Evolutionary conservation across 441 rosid genomes (phyloP).

Genomic region (Populus trichocarpa): DNA sequence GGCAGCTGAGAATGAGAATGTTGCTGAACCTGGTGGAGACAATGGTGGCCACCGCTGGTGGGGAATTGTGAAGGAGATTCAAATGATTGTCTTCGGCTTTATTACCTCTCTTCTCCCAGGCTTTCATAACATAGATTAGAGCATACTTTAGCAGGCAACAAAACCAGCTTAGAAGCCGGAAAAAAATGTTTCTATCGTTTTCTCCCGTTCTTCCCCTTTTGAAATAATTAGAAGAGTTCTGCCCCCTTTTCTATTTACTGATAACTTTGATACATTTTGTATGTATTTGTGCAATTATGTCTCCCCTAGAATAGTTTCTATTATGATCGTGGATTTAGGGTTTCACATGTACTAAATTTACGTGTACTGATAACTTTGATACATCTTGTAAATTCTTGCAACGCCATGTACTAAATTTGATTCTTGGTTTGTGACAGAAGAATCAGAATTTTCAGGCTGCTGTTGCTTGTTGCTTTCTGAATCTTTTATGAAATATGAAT

Average conservation of each 20-base stretch:
- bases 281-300: constrained; percentile 8
- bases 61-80: constrained; percentile 94
- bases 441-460: not conserved
- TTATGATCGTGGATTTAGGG: not conserved
- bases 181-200: not conserved
- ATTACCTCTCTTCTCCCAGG: constrained; percentile 97
- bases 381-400: not conserved
- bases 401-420: not conserved
- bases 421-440: not conserved
- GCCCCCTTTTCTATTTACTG: not conserved
- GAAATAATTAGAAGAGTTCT: constrained; percentile 17
- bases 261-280: not conserved
- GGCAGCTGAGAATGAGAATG: constrained; percentile 55
- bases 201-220: not conserved
- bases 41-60: constrained; percentile 79
- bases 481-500: too few species aligned
- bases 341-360: not conserved
- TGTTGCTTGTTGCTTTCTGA: not conserved
- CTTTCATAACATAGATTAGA: constrained; percentile 85
- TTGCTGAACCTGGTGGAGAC: constrained; percentile 36
- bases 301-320: not conserved
- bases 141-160: constrained; percentile 10
- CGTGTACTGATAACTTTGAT: too few species aligned
- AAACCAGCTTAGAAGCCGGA: constrained; percentile 8
- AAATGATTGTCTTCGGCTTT: constrained; percentile 94